Evolutionary conservation across 2,329 filamentous ascomycete genomes (phyloP), one percentile per base, ranked within the genome.

Genomic region (Magnaporthales sp.): DNA sequence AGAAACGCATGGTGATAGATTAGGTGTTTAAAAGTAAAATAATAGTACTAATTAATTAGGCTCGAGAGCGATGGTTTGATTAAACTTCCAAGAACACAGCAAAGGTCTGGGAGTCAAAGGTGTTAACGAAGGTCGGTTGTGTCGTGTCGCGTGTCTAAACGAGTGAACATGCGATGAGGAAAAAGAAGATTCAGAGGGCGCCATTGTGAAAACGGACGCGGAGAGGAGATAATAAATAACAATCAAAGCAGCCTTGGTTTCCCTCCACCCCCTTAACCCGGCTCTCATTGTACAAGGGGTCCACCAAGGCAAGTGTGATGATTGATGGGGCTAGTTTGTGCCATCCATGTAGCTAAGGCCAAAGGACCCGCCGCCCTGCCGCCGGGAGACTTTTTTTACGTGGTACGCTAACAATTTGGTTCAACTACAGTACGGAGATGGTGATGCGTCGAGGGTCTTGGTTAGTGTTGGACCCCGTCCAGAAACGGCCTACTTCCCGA

Each of bases 1-100:
- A 77, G 81, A 85, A 83, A 77, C 84, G 85, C 85, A 87, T 87
- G 54, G 79, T 85, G 80, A 71, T 61, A 74, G 68, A 38, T 60
- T 66, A 31, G 19, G 46, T 24, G 13, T 74, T 68, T 68, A 66
- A 38, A 51, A 67, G 56, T 66, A 68, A 26, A 67, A 65, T 27
- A 65, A 65, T 71, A 71, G 26, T 24, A 27, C 24, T 71, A 72
- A 72, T 69, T 68, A 69, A 70, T 68, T 68, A 68, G 63, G 66
- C 26, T 64, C 4, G 19, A 8, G 2, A 15, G 32, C 4, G 31
- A 32, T 32, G 9, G 11, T 26, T n/a, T 38, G 22, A 11, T 46
- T 15, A 22, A 9, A 8, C n/a, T 54, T 54, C 38, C 63, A 54
- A 54, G 24, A 64, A 64, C 38, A 64, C 63, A 54, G 63, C 27